Percentiles rank a stretch among this genome's conserved stretches.
Evolutionary conservation across 371 early-diverging fungal genomes (phyloP).

Genomic region (Batrachochytrium dendrobatidis): DNA sequence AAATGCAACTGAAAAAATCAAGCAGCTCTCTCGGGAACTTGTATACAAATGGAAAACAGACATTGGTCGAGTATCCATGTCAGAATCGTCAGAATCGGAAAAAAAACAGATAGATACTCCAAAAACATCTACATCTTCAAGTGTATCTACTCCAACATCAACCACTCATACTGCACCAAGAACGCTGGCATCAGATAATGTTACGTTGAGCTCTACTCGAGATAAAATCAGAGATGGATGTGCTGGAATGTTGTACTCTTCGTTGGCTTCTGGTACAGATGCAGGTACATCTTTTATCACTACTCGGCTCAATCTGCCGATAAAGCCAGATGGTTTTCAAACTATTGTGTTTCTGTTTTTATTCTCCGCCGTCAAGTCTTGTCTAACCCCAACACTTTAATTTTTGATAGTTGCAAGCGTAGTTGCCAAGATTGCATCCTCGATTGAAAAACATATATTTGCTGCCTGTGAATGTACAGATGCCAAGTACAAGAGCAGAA

Average conservation of each 20-base stretch:
- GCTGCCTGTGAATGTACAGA: conserved; percentile 37
- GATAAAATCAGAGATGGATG: conserved; percentile 72
- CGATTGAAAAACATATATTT: conserved; percentile 63
- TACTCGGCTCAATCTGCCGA: too few species aligned
- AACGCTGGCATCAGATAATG: conserved; percentile 55
- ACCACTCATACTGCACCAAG: conserved; percentile 30
- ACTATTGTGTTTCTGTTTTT: too few species aligned
- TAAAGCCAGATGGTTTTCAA: too few species aligned
- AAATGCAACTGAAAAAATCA: conserved; percentile 47
- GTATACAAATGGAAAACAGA: conserved; percentile 69
- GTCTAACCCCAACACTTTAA: background rate
- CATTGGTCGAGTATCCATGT: conserved; percentile 44
- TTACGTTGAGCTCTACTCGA: conserved; percentile 52
- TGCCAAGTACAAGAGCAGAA: conserved; percentile 64
- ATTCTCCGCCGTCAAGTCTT: conserved; percentile 2
- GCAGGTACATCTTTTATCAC: conserved; percentile 47
- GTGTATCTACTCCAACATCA: background rate
- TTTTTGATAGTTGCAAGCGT: background rate
- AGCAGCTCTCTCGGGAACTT: conserved; percentile 55
- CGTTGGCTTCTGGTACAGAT: conserved; percentile 63
- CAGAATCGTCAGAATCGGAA: conserved; percentile 11
- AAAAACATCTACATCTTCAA: background rate
- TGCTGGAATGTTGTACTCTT: conserved; percentile 75
- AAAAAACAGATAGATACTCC: conserved; percentile 18
- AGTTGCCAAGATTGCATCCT: conserved; percentile 41